These are phyloP conservation scores for Picochlorum sp. DNA, from an alignment of 139 green algal genomes.

Conservation along the genomic window DNA sequence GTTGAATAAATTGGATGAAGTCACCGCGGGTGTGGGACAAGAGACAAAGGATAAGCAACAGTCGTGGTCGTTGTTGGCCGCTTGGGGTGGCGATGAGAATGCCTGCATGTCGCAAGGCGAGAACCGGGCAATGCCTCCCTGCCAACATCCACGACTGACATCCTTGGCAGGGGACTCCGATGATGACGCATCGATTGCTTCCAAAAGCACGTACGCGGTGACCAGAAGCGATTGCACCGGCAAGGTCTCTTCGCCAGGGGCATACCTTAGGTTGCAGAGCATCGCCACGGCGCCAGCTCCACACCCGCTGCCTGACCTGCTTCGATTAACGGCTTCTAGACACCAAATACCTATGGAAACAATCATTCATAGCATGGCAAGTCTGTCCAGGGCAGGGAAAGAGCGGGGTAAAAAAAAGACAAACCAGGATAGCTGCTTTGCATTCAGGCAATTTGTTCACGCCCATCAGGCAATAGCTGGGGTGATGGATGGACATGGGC, in stretches of 20 bases:
- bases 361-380: slow-evolving; percentile 47
- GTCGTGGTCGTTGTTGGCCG: slow-evolving; percentile 1
- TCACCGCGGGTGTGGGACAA: neutral
- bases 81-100: slow-evolving; percentile 4
- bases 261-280: slow-evolving; percentile 16
- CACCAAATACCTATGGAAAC: slow-evolving; percentile 16
- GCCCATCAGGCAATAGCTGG: slow-evolving; percentile 67
- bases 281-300: slow-evolving; percentile 1
- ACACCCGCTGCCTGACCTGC: slow-evolving; percentile 9
- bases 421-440: slow-evolving; percentile 85
- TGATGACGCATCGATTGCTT: neutral
- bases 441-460: slow-evolving; percentile 69
- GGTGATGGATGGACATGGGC: slow-evolving; percentile 78
- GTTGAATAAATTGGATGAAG: no score
- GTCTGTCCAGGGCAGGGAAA: slow-evolving; percentile 59
- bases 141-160: no score
- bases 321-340: neutral
- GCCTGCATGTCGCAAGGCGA: slow-evolving; percentile 3
- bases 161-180: neutral
- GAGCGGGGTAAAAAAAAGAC: slow-evolving; percentile 77
- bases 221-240: neutral
- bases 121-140: neutral
- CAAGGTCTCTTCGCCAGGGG: neutral
- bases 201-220: neutral
- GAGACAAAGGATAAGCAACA: neutral